Percentiles rank a stretch among this genome's conserved stretches.
Evolutionary conservation across 495 filamentous ascomycete species (phyloP).

Genomic region (Aspergillus homomorphus): DNA sequence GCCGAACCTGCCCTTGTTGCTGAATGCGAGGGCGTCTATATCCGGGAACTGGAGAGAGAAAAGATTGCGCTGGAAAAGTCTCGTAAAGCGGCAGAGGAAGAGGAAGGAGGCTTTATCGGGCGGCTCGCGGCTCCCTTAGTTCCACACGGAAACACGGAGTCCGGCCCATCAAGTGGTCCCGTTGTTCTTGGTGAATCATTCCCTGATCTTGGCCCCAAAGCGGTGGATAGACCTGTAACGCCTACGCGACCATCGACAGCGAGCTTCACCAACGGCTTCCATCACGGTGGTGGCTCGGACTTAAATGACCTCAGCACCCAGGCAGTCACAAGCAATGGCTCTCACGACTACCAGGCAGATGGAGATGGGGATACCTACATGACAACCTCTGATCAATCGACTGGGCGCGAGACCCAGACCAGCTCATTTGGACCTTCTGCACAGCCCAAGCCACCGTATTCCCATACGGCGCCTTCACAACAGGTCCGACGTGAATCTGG

Average conservation of each 20-base stretch:
- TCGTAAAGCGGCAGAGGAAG: slow-evolving; percentile 49
- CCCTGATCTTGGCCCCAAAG: slow-evolving; percentile 34
- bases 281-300: slow-evolving; percentile 46
- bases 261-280: slow-evolving; percentile 52
- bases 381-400: slow-evolving; percentile 45
- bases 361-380: slow-evolving; percentile 56
- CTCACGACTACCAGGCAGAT: slow-evolving; percentile 52
- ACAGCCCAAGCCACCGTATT: slow-evolving; percentile 47
- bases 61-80: slow-evolving; percentile 62
- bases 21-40: slow-evolving; percentile 70
- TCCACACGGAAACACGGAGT: slow-evolving; percentile 44
- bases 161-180: slow-evolving; percentile 51
- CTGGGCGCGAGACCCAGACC: slow-evolving; percentile 39
- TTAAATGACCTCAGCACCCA: slow-evolving; percentile 40
- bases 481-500: slow-evolving; percentile 50
- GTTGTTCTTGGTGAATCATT: slow-evolving; percentile 60
- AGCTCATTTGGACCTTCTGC: slow-evolving; percentile 54
- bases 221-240: slow-evolving; percentile 47
- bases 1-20: slow-evolving; percentile 60
- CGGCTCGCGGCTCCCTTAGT: slow-evolving; percentile 34
- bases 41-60: slow-evolving; percentile 67
- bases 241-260: slow-evolving; percentile 45
- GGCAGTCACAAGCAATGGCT: slow-evolving; percentile 63
- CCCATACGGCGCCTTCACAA: slow-evolving; percentile 50
- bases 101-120: slow-evolving; percentile 26